Base-by-base conservation (phyloP, 1,284 basidiomycete species). In the Fomitopsis pinicola region DNA sequence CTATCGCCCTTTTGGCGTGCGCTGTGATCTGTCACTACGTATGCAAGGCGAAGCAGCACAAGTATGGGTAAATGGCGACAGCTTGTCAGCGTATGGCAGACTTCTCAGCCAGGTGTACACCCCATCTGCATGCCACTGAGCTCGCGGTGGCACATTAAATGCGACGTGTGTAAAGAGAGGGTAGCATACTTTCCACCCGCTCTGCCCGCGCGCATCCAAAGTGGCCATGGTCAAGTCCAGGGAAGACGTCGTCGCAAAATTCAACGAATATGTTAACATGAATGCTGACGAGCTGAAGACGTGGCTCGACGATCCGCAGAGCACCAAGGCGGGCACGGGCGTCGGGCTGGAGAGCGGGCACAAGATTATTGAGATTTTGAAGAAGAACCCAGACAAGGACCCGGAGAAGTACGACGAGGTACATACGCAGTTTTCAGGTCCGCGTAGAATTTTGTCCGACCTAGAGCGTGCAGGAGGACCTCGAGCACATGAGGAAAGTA, bases 401-500 rank as follows among this genome's bases (percentile, higher is more conserved):
- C 68, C 71, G 48, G 68, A 68, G 42, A 65, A 65, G 59, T 76
- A 76, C 55, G 73, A 74, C 38, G 70, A 73, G 50, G 72, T 74
- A 52, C 30, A 52, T 35, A 10, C 45, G 22, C 28, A n/a, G n/a
- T 8, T 22, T 44, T 22, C 30, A 33, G 30, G 7, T 44, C 14
- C 4, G 2, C 5, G 8, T 26, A 17, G 26, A 22, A n/a, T 35
- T 5, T 10, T 6, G 12, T 40, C n/a, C 17, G 36, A 30, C 30
- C 36, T 33, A 15, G 36, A 17, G 19, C 42, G 36, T 28, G 42
- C 52, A 76, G 72, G 71, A 72, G 38, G 75, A 76, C 50, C 65
- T 76, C 26, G 66, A 70, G 62, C 76, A 77, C 62, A 76, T 76
- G 69, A 67, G 72, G 35, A 76, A 76, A 58, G 76, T 77, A 10